phyloP scores from a whole-genome alignment of 306 rosid genomes.

The Abrus pulchellus region DNA sequence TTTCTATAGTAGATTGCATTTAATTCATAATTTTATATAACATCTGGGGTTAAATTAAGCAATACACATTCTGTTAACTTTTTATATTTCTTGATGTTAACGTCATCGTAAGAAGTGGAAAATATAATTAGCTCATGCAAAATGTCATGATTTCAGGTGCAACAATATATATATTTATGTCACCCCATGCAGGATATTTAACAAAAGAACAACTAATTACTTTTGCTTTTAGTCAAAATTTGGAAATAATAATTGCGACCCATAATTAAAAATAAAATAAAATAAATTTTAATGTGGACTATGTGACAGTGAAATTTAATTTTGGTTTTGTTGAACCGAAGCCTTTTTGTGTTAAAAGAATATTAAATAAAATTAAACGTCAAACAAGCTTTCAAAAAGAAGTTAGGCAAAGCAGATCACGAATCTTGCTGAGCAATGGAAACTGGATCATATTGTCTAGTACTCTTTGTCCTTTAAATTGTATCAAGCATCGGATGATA shows the following conservation, averaged over 20 bases:
- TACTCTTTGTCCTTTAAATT: constrained; percentile 44
- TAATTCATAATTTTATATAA: no score
- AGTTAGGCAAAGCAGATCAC: constrained; percentile 51
- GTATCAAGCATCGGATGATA: constrained; percentile 5
- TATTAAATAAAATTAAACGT: constrained; percentile 9
- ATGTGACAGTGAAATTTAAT: constrained; percentile 12
- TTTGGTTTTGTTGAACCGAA: constrained; percentile 28
- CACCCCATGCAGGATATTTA: not conserved
- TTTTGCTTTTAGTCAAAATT: not conserved
- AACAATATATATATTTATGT: constrained; percentile 1
- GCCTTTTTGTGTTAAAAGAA: not conserved
- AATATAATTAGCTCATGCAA: constrained; percentile 15
- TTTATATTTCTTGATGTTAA: constrained; percentile 31
- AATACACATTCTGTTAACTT: not conserved
- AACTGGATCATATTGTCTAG: constrained; percentile 25
- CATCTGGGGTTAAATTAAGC: no score
- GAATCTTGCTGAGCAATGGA: constrained; percentile 40
- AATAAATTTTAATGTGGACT: not conserved
- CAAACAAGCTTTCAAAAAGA: constrained; percentile 38
- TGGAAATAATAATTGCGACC: constrained; percentile 21
- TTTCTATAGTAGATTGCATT: no score
- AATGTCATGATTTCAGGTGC: not conserved
- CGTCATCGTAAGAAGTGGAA: constrained; percentile 26
- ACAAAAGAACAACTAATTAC: not conserved
- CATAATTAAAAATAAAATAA: not conserved